Evolutionary conservation across 2,329 filamentous ascomycete species (phyloP).

Genomic region (Beauveria sp.): DNA sequence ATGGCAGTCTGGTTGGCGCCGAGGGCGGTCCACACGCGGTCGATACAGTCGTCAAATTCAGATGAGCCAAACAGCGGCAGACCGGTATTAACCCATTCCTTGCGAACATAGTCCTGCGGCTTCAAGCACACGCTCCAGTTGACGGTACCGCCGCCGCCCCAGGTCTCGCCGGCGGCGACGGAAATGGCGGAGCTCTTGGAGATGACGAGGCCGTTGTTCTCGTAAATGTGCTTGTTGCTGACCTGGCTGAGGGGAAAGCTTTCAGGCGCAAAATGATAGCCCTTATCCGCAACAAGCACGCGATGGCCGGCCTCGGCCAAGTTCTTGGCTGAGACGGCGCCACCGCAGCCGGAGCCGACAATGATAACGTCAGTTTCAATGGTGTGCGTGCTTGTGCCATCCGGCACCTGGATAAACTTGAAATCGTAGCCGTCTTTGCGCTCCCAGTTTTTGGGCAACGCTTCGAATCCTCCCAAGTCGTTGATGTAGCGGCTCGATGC

Average conservation of each 20-base stretch:
- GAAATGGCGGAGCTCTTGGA: constrained; percentile 51
- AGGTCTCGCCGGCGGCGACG: constrained; percentile 62
- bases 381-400: constrained; percentile 38
- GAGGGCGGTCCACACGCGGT: constrained; percentile 72
- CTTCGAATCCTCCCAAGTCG: constrained; percentile 49
- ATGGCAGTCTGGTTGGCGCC: constrained; percentile 61
- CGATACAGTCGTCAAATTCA: constrained; percentile 70
- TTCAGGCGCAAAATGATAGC: constrained; percentile 64
- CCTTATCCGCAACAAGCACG: constrained; percentile 78
- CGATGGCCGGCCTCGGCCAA: constrained; percentile 66
- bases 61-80: constrained; percentile 66
- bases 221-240: constrained; percentile 56
- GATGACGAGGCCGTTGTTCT: constrained; percentile 52
- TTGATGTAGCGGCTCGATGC: constrained; percentile 48
- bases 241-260: constrained; percentile 67
- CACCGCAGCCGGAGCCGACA: constrained; percentile 81
- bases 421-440: constrained; percentile 45
- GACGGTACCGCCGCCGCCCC: constrained; percentile 80
- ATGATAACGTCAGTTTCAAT: constrained; percentile 78
- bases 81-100: constrained; percentile 68
- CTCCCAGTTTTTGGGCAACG: constrained; percentile 42
- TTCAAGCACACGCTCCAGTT: constrained; percentile 69
- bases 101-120: constrained; percentile 67
- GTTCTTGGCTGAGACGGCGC: constrained; percentile 72
- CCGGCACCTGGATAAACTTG: constrained; percentile 51